Conservation (phyloP, 2,329 filamentous ascomycete genomes). For the Alternaria ethzedia region DNA sequence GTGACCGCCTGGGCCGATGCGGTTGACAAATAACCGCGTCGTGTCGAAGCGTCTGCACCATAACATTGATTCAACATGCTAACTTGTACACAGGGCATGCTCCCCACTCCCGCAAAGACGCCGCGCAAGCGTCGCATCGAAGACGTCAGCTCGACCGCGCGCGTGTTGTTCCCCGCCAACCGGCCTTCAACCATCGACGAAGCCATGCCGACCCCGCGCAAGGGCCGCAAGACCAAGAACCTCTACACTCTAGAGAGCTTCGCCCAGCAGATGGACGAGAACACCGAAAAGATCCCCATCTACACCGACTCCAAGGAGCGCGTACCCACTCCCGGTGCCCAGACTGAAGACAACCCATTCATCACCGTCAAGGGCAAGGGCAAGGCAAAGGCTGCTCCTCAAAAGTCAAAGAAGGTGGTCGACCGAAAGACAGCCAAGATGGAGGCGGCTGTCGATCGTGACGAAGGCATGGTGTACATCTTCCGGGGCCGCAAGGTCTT, state of each 20-base stretch:
- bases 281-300: slow-evolving; percentile 69
- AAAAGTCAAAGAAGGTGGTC: slow-evolving; percentile 54
- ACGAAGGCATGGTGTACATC: slow-evolving; percentile 76
- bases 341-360: slow-evolving; percentile 72
- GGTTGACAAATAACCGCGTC: slow-evolving; percentile 6
- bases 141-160: slow-evolving; percentile 55
- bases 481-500: slow-evolving; percentile 85
- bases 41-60: too few relatives aligned
- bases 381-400: slow-evolving; percentile 56
- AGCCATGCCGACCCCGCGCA: slow-evolving; percentile 65
- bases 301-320: slow-evolving; percentile 81
- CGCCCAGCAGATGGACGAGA: slow-evolving; percentile 59
- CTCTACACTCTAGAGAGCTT: slow-evolving; percentile 47
- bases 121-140: slow-evolving; percentile 65
- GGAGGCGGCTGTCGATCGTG: slow-evolving; percentile 67
- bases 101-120: slow-evolving; percentile 81
- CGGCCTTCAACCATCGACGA: slow-evolving; percentile 68
- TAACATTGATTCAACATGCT: too few relatives aligned
- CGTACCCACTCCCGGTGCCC: slow-evolving; percentile 70
- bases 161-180: slow-evolving; percentile 65
- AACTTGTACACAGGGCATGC: slow-evolving; percentile 57
- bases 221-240: slow-evolving; percentile 63
- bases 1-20: background rate
- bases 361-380: slow-evolving; percentile 58
- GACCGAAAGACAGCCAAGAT: slow-evolving; percentile 66